Evolutionary conservation across 2,329 filamentous ascomycete species (phyloP).

Genomic region (Aspergillus sp.): DNA sequence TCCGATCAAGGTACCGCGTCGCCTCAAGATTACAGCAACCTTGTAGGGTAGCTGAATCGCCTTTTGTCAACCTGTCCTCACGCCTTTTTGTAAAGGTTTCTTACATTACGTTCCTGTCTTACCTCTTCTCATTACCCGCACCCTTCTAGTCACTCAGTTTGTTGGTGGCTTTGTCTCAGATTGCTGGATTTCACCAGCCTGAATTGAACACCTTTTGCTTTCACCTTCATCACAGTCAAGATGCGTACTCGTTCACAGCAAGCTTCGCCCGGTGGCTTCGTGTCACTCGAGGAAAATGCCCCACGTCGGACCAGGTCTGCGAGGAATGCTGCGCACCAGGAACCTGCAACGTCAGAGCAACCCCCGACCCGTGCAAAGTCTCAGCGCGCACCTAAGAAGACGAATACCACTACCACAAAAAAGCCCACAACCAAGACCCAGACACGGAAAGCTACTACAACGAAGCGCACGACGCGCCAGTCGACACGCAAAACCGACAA

Average conservation of each 20-base stretch:
- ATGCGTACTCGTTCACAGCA: constrained; percentile 45
- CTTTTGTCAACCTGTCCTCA: too few relatives aligned
- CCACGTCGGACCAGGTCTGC: constrained; percentile 25
- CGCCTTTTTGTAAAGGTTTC: neutral
- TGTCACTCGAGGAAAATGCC: constrained; percentile 31
- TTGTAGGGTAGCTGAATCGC: neutral
- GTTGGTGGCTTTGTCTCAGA: neutral
- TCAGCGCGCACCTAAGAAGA: constrained; percentile 19
- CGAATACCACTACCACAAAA: constrained; percentile 12
- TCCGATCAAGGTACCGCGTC: neutral
- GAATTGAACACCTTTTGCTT: neutral
- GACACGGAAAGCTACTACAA: constrained; percentile 12
- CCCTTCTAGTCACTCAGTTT: neutral
- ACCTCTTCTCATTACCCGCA: neutral
- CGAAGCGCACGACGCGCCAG: constrained; percentile 18
- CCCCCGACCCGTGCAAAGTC: constrained; percentile 16
- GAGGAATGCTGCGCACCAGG: constrained; percentile 16
- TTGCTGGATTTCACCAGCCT: neutral
- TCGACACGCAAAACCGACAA: constrained; percentile 15
- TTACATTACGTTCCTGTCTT: neutral
- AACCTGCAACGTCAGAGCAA: constrained; percentile 14
- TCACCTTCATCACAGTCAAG: constrained; percentile 13
- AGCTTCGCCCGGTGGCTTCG: constrained; percentile 35
- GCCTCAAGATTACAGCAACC: too few relatives aligned
- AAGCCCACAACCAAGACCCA: constrained; percentile 18